A percentile compares a stretch with the other conserved stretches of the same genome.
Conservation (phyloP, 352 stramenopile species). For the Phytopythium montanum region DNA sequence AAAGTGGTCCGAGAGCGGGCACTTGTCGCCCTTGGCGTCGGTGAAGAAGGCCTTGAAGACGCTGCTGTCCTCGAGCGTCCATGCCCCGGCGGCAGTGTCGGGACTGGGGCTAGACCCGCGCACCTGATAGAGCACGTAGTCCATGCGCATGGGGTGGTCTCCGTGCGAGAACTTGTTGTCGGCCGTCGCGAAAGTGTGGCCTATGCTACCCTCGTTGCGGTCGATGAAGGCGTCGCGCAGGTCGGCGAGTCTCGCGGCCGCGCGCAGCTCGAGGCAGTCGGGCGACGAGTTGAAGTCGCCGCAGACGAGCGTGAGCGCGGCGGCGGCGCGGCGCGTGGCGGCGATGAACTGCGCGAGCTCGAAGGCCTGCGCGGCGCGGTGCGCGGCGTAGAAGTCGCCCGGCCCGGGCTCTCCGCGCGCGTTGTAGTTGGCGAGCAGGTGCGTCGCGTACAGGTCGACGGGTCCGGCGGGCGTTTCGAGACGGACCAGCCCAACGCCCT, state of each 20-base stretch:
- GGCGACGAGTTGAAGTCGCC: constrained; percentile 83
- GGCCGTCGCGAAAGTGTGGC: constrained; percentile 66
- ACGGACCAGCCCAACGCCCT: constrained; percentile 62
- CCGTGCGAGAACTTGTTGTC: constrained; percentile 83
- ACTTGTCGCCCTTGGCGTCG: constrained; percentile 51
- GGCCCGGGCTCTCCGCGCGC: constrained; percentile 55
- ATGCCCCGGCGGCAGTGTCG: constrained; percentile 10
- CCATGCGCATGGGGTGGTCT: constrained; percentile 83
- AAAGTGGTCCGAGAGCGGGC: constrained; percentile 75
- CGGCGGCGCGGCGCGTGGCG: constrained; percentile 42
- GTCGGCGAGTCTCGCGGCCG: constrained; percentile 44
- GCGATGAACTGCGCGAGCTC: constrained; percentile 72
- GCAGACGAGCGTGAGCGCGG: constrained; percentile 50
- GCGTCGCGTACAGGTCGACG: constrained; percentile 77
- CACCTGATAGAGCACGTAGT: constrained; percentile 80
- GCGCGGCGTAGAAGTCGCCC: constrained; percentile 62
- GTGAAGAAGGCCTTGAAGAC: constrained; percentile 82
- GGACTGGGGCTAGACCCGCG: too few relatives aligned
- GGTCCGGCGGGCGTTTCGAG: constrained; percentile 53
- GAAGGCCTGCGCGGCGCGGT: constrained; percentile 63
- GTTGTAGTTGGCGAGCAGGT: constrained; percentile 82
- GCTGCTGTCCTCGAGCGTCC: constrained; percentile 54
- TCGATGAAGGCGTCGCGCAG: constrained; percentile 72
- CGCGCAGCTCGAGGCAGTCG: constrained; percentile 63
- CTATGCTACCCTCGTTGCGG: constrained; percentile 47